A percentile compares a stretch with the other conserved stretches of the same genome.
Conservation (phyloP, 257 asterid genomes). For the Ophiorrhiza pumila region DNA sequence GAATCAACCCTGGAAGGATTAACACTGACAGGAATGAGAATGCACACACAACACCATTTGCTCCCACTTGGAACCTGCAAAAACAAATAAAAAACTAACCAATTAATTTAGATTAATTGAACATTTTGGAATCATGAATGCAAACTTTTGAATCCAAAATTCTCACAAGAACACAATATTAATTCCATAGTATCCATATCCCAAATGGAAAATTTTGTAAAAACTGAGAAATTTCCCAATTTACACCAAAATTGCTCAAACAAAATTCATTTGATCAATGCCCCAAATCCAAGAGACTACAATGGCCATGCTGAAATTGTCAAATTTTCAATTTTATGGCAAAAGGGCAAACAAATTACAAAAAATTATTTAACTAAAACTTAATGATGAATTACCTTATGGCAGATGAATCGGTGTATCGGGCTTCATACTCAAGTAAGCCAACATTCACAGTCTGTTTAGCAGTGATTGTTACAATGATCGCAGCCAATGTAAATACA, state of each 20-base stretch:
- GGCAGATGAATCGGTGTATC: conserved; percentile 14
- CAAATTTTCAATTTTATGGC: too few species aligned
- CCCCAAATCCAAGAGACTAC: too few species aligned
- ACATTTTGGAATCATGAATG: too few species aligned
- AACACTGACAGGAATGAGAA: conserved; percentile 7
- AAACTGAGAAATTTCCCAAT: too few species aligned
- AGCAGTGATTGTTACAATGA: conserved; percentile 11
- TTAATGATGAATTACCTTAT: neutral
- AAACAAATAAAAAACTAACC: too few species aligned
- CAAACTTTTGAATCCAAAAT: too few species aligned
- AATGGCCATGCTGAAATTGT: too few species aligned
- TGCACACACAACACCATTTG: conserved; percentile 10
- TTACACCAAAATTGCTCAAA: too few species aligned
- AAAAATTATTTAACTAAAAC: neutral
- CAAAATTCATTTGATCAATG: neutral
- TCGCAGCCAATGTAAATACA: conserved; percentile 13
- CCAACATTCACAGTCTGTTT: neutral
- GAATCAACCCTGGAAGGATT: neutral
- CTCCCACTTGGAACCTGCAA: conserved; percentile 21
- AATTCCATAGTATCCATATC: too few species aligned
- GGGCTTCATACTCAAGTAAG: neutral
- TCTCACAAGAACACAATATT: too few species aligned
- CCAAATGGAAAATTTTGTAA: too few species aligned
- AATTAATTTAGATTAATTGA: too few species aligned
- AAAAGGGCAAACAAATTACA: neutral